A percentile compares a stretch with the other conserved stretches of the same genome.
phyloP scores from a whole-genome alignment of 2,329 filamentous ascomycete species.

The Pseudogymnoascus sp. region DNA sequence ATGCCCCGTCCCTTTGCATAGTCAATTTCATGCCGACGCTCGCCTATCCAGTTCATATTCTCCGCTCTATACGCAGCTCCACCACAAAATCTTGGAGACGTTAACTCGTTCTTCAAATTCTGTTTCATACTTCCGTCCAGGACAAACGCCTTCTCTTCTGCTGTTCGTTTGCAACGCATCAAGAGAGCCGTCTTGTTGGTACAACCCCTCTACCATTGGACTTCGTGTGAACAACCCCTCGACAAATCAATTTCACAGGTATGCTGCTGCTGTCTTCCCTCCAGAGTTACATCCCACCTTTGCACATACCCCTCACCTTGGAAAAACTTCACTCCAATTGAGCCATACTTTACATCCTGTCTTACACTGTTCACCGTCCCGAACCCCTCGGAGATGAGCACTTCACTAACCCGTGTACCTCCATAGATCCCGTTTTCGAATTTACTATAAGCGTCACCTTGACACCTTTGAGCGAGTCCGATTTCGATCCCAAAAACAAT shows the following conservation, averaged over 20 bases:
- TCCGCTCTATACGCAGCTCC: constrained; percentile 17
- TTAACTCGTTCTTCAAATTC: constrained; percentile 31
- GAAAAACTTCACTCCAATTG: neutral
- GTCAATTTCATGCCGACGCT: constrained; percentile 28
- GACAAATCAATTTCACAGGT: neutral
- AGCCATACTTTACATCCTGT: neutral
- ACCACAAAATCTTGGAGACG: constrained; percentile 28
- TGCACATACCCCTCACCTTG: constrained; percentile 2
- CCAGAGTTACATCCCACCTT: constrained; percentile 6
- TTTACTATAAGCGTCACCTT: neutral
- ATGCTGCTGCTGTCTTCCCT: neutral
- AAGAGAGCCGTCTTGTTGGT: neutral
- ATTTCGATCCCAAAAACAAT: constrained; percentile 16
- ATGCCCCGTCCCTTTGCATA: constrained; percentile 19
- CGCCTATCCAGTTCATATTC: constrained; percentile 24
- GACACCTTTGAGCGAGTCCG: constrained; percentile 1
- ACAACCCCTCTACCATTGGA: neutral
- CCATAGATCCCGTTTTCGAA: constrained; percentile 3
- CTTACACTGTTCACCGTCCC: neutral
- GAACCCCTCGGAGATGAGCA: constrained; percentile 1
- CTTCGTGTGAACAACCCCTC: neutral
- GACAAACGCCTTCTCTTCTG: constrained; percentile 3
- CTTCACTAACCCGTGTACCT: constrained; percentile 1
- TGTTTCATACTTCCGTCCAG: constrained; percentile 7
- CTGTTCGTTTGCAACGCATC: constrained; percentile 5